Percentiles rank a stretch among this genome's conserved stretches.
Conservation (phyloP, 1,284 basidiomycete genomes). For the Sanghuangporus baumii region DNA sequence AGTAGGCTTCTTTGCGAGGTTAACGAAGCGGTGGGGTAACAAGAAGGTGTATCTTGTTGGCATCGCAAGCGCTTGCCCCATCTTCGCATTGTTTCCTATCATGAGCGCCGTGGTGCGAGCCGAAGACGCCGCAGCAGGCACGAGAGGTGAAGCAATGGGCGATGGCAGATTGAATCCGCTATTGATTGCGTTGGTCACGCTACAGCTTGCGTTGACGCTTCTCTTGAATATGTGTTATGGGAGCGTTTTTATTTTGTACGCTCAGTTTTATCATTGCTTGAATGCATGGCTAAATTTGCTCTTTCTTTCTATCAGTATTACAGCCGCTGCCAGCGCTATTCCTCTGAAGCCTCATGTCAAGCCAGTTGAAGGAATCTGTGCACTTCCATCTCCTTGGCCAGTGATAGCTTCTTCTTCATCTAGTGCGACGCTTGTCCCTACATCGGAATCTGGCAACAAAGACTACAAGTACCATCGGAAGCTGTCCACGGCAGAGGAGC, state of each 20-base stretch:
- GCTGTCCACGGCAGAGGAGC: neutral
- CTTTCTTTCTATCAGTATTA: constrained; percentile 21
- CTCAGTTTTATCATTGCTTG: neutral
- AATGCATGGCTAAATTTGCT: neutral
- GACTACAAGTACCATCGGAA: constrained; percentile 18
- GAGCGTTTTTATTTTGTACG: constrained; percentile 26
- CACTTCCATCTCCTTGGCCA: neutral
- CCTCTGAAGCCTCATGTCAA: neutral
- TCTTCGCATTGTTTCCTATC: constrained; percentile 13
- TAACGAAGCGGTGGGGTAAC: constrained; percentile 10
- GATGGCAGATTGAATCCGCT: neutral
- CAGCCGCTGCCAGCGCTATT: constrained; percentile 24
- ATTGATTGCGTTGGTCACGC: neutral
- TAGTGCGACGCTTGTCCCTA: constrained; percentile 7
- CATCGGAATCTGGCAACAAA: neutral
- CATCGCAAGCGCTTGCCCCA: constrained; percentile 12
- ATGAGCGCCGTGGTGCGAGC: constrained; percentile 14
- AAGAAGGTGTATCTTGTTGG: constrained; percentile 7
- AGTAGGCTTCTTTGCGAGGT: constrained; percentile 18
- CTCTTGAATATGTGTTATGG: constrained; percentile 19
- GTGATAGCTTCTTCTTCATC: constrained; percentile 5
- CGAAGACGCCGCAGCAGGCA: neutral
- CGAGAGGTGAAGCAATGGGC: neutral
- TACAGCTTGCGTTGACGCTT: constrained; percentile 13
- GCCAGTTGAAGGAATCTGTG: neutral